Evolutionary conservation across 805 yeast species (phyloP).

Genomic region (Clavispora carvajalis): DNA sequence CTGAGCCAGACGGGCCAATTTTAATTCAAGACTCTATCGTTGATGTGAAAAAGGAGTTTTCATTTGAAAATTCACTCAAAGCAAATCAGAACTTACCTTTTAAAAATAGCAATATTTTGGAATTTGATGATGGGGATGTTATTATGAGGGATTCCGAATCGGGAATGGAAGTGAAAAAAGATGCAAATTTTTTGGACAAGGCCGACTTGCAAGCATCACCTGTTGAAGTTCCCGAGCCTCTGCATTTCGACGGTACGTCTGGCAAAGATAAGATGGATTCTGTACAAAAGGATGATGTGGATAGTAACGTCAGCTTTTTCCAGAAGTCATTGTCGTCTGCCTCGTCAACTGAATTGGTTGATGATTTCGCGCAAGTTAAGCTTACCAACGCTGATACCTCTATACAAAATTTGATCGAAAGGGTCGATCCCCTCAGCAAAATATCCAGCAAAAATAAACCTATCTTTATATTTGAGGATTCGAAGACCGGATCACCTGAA

Average conservation of each 20-base stretch:
- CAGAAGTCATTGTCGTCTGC: conserved; percentile 5
- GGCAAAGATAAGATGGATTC: too few relatives aligned
- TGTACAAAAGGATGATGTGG: neutral
- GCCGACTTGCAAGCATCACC: neutral
- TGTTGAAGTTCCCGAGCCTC: neutral
- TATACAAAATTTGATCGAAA: conserved; percentile 33
- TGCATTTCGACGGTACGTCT: neutral
- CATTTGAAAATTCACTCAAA: neutral
- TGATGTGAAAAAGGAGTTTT: neutral
- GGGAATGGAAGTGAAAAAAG: neutral
- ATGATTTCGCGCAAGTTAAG: conserved; percentile 16
- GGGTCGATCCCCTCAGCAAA: conserved; percentile 36
- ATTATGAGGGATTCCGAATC: neutral
- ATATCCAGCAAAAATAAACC: conserved; percentile 30
- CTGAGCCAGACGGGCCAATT: neutral
- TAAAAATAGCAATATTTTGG: too few relatives aligned
- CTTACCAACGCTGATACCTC: conserved; percentile 15
- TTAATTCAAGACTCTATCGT: neutral
- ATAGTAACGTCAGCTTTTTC: neutral
- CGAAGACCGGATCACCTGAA: conserved; percentile 30
- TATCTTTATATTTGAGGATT: conserved; percentile 38
- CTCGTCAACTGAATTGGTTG: conserved; percentile 11
- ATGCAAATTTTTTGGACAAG: conserved; percentile 5
- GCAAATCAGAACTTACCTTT: too few relatives aligned
- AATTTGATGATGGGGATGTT: neutral